A percentile compares a stretch with the other conserved stretches of the same genome.
Evolutionary conservation across 257 asterid genomes (phyloP).

Genomic region (Salvia miltiorrhiza): DNA sequence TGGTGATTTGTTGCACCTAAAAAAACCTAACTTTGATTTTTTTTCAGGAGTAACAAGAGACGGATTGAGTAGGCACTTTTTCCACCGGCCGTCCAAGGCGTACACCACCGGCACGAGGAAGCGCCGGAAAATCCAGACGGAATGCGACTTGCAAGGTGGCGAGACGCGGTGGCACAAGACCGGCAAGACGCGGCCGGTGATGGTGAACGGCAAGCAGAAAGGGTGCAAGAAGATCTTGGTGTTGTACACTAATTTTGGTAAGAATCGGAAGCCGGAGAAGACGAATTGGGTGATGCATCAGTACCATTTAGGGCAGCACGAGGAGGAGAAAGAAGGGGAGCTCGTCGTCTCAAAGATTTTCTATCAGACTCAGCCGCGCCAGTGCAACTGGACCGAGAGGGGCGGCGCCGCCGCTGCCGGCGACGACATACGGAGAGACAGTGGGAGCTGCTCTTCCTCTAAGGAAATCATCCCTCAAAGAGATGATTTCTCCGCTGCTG

Average conservation of each 20-base stretch:
- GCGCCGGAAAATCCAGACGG: constrained; percentile 89
- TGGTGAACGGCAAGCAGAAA: constrained; percentile 82
- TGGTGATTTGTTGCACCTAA: constrained; percentile 50
- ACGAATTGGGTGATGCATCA: constrained; percentile 99
- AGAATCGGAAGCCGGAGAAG: constrained; percentile 90
- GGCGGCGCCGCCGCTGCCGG: constrained; percentile 16
- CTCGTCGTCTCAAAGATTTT: constrained; percentile 91
- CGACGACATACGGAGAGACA: constrained; percentile 36
- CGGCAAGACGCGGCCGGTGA: constrained; percentile 93
- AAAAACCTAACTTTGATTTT: constrained; percentile 51
- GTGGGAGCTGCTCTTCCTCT: constrained; percentile 52
- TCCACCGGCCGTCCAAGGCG: constrained; percentile 97
- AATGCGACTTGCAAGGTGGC: constrained; percentile 84
- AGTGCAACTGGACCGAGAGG: constrained; percentile 74
- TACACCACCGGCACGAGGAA: constrained; percentile 98
- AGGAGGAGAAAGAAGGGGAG: constrained; percentile 92
- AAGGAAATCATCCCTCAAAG: constrained; percentile 50
- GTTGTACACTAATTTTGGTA: constrained; percentile 91
- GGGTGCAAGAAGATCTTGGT: constrained; percentile 97
- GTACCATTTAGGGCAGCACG: constrained; percentile 85
- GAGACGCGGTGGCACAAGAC: constrained; percentile 99
- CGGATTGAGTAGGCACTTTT: constrained; percentile 89
- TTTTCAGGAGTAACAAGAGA: constrained; percentile 82
- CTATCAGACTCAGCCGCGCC: constrained; percentile 93
- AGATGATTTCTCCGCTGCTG: constrained; percentile 48